Evolutionary conservation across 441 rosid species (phyloP).

Genomic region (Erodium chrysanthum): DNA sequence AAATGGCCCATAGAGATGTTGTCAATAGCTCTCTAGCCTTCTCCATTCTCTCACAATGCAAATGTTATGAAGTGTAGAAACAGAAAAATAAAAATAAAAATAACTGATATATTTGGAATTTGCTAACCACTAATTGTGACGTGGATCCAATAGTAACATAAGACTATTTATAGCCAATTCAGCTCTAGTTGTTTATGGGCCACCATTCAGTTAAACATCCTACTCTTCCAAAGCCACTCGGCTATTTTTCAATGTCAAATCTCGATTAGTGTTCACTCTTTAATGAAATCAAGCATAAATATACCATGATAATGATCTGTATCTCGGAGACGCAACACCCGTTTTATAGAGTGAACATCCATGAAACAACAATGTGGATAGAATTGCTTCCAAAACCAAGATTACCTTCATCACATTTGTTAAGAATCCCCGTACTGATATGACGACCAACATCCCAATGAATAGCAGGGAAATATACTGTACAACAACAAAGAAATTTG

Average conservation of each 20-base stretch:
- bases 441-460: slow-evolving; percentile 85
- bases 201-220: slow-evolving; percentile 3
- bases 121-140: slow-evolving; percentile 1
- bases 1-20: background rate
- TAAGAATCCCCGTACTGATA: slow-evolving; percentile 93
- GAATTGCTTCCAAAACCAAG: slow-evolving; percentile 7
- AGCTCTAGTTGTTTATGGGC: background rate
- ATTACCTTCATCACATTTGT: slow-evolving; percentile 94
- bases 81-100: background rate
- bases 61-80: background rate
- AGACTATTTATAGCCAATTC: background rate
- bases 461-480: slow-evolving; percentile 93
- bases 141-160: background rate
- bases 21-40: background rate
- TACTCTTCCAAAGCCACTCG: background rate
- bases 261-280: background rate
- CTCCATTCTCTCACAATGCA: background rate
- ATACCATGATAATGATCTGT: background rate
- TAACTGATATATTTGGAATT: too few relatives aligned
- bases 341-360: background rate
- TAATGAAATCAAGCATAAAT: background rate
- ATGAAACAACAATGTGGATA: background rate
- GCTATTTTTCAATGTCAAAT: background rate
- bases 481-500: slow-evolving; percentile 9
- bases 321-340: background rate